Conservation (phyloP, 768 basidiomycete genomes). For the Termitomyces sp. region DNA sequence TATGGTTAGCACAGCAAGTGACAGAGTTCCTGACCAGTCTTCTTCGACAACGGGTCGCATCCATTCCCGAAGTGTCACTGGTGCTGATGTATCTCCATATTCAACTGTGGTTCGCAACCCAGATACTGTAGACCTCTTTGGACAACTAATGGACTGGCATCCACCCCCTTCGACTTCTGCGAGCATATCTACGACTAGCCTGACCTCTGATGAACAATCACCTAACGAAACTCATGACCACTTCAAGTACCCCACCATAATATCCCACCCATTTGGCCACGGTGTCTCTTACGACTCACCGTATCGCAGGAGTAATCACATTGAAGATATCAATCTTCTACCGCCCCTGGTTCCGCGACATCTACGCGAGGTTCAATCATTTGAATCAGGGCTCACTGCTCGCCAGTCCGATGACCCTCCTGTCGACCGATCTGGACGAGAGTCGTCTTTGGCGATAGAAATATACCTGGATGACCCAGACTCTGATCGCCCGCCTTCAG, state of each 20-base stretch:
- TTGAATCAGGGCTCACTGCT: constrained; percentile 79
- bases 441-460: constrained; percentile 13
- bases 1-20: constrained; percentile 29
- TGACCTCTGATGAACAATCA: constrained; percentile 23
- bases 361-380: constrained; percentile 84
- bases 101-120: constrained; percentile 25
- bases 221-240: constrained; percentile 20
- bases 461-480: constrained; percentile 13
- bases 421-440: constrained; percentile 5
- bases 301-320: constrained; percentile 34
- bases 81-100: constrained; percentile 55
- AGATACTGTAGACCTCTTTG: constrained; percentile 51
- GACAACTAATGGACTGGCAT: constrained; percentile 62
- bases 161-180: constrained; percentile 35
- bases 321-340: constrained; percentile 27
- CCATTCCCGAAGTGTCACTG: constrained; percentile 79
- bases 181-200: constrained; percentile 30
- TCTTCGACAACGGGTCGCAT: constrained; percentile 44
- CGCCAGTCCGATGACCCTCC: constrained; percentile 40
- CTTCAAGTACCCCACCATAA: constrained; percentile 24
- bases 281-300: constrained; percentile 64
- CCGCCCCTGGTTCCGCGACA: constrained; percentile 40
- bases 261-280: constrained; percentile 59
- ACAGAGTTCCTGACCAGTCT: constrained; percentile 22
- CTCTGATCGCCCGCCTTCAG: constrained; percentile 23